Evolutionary conservation across 495 filamentous ascomycete genomes (phyloP), one percentile per base, ranked within the genome.

Genomic region (Podospora comata): DNA sequence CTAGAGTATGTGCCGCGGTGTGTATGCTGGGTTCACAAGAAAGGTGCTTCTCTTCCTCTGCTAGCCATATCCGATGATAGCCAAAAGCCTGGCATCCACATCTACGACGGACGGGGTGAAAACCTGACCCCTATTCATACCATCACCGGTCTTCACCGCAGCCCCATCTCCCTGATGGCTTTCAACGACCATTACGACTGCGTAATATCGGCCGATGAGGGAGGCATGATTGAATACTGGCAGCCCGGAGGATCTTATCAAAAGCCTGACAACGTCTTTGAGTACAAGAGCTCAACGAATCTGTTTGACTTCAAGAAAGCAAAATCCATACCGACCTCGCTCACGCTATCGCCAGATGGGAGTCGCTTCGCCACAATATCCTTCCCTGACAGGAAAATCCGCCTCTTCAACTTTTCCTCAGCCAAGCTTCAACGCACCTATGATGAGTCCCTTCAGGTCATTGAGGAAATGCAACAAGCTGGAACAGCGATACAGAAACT

Each of bases 151-250:
- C 79, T 98, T 19, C 95, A 99, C 74, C 85, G 91, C 68, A 90
- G 82, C 44, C 86, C 91, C 1, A 90, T 98, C 16, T 86, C 89
- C 6, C 81, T 94, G 26, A 91, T 99, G 82, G 89, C 91, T 2
- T 97, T 91, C 81, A 99, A 97, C 78, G 87, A 93, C 77, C 82
- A 84, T 16, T 97, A 88, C 73, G 90, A 98, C 75, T 97, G 95
- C 71, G 93, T 94, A 0, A 77, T 97, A 6, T 97, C 94, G 5
- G 89, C 87, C 1, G 96, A 98, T 71, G 90, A 96, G 70, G 86
- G 87, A 44, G 94, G 95, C 13, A 97, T 98, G 96, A 74, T 99
- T 18, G 95, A 99, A 76, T 99, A 99, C 77, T 99, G 95, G 95
- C 82, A 85, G 62, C 92, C 95, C 2, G 87, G 86, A 67, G 86